Evolutionary conservation across 768 basidiomycete species (phyloP).

Genomic region (Vishniacozyma victoriae): DNA sequence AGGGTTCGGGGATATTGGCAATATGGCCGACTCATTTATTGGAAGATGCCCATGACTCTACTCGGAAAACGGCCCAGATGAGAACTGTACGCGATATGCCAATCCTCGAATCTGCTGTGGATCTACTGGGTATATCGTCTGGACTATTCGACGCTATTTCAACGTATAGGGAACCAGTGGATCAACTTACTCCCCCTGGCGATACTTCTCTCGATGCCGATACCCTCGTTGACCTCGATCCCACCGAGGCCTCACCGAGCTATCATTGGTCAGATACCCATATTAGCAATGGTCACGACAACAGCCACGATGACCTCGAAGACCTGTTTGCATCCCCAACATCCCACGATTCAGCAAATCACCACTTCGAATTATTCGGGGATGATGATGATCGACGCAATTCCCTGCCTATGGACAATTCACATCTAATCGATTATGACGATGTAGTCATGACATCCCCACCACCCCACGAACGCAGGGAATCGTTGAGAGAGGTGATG

Average conservation of each 20-base stretch:
- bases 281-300: no score
- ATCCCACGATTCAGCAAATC: no score
- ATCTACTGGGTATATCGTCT: constrained; percentile 6
- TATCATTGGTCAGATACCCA: no score
- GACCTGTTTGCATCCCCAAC: no score
- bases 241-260: no score
- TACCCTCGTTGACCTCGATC: no score
- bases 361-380: no score
- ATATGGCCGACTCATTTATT: constrained; percentile 17
- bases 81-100: background rate
- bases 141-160: constrained; percentile 13
- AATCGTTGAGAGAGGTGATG: background rate
- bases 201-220: no score
- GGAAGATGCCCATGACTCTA: background rate
- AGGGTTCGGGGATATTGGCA: constrained; percentile 13
- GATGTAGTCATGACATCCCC: background rate
- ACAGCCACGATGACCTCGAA: no score
- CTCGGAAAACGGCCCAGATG: background rate
- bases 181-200: background rate
- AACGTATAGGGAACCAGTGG: constrained; percentile 11
- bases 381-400: no score
- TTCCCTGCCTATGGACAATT: no score
- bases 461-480: background rate
- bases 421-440: background rate
- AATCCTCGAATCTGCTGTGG: background rate